A percentile compares a stretch with the other conserved stretches of the same genome.
phyloP scores from a whole-genome alignment of 345 rosid species.

The Ceriops tagal region DNA sequence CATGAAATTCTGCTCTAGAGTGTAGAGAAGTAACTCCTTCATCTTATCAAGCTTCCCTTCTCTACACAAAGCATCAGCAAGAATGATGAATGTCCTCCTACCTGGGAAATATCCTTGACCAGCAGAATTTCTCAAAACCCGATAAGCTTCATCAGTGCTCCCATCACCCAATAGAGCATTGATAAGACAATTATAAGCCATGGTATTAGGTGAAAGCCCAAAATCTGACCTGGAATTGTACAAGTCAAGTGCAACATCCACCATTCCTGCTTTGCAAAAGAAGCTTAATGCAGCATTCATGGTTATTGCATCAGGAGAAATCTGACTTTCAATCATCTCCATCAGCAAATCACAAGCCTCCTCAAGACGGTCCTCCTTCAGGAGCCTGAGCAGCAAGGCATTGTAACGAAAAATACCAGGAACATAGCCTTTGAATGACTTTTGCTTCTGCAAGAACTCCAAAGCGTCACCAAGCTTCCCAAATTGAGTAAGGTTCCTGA shows the following conservation, averaged over 20 bases:
- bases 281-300: slow-evolving; percentile 68
- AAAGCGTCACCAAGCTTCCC: slow-evolving; percentile 48
- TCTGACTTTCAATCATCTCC: slow-evolving; percentile 58
- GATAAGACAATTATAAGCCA: slow-evolving; percentile 65
- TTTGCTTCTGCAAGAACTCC: slow-evolving; percentile 52
- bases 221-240: slow-evolving; percentile 56
- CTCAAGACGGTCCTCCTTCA: slow-evolving; percentile 50
- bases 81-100: slow-evolving; percentile 40
- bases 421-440: slow-evolving; percentile 45
- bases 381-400: slow-evolving; percentile 46
- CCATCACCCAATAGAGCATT: slow-evolving; percentile 51
- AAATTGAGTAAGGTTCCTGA: slow-evolving; percentile 43
- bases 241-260: slow-evolving; percentile 64
- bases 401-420: slow-evolving; percentile 59
- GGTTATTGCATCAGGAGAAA: slow-evolving; percentile 53
- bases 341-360: slow-evolving; percentile 60
- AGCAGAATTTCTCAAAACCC: slow-evolving; percentile 44
- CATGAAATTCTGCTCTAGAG: slow-evolving; percentile 40
- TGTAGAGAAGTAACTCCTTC: slow-evolving; percentile 46
- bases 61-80: slow-evolving; percentile 62
- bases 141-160: slow-evolving; percentile 51
- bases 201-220: slow-evolving; percentile 44
- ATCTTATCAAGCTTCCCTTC: slow-evolving; percentile 60
- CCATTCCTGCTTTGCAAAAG: slow-evolving; percentile 83
- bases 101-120: slow-evolving; percentile 61